Evolutionary conservation across 768 basidiomycete genomes (phyloP), one percentile per base, ranked within the genome.

Genomic region (Chalciporus pseudorubinellus): DNA sequence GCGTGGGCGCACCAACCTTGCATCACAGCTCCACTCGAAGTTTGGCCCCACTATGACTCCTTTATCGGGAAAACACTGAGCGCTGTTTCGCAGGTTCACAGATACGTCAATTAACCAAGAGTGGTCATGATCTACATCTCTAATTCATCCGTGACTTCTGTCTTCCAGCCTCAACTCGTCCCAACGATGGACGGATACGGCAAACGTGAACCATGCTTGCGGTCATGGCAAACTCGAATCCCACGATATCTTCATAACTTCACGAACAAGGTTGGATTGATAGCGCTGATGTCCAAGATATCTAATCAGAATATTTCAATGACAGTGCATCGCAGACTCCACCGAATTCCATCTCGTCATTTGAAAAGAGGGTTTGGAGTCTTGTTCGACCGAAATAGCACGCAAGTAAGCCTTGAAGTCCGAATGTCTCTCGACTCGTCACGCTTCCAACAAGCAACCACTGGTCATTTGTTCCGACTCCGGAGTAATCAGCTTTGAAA

Each of bases 371-470:
- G 39, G 44, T 36, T 43, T 22, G 38, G 29, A 19, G 24, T 49
- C n/a, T 7, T 3, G 4, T n/a, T 28, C 31, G 1, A 2, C 16
- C 3, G 22, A 49, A 9, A 13, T 19, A 41, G 9, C 5, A 24
- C 1, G 41, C 19, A 19, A 40, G 11, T 3, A 26, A 29, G 33
- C 2, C 61, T 50, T 28, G 70, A 71, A 18, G 42, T 62, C 66
- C 26, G 63, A 50, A 55, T 69, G 6, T 42, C 66, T 64, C 49
- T 53, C 61, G n/a, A 43, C 46, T 60, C 1, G 49, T 58, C n/a
- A 44, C 40, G 12, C 57, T 0, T 68, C 46, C 29, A 67, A 36
- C 60, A 67, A 69, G 18, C 63, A 57, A 28, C 65, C 59, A 36
- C n/a, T n/a, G n/a, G n/a, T n/a, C n/a, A n/a, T n/a, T n/a, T n/a